Base-by-base conservation (phyloP, 345 rosid species). In the Acer campestre region DNA sequence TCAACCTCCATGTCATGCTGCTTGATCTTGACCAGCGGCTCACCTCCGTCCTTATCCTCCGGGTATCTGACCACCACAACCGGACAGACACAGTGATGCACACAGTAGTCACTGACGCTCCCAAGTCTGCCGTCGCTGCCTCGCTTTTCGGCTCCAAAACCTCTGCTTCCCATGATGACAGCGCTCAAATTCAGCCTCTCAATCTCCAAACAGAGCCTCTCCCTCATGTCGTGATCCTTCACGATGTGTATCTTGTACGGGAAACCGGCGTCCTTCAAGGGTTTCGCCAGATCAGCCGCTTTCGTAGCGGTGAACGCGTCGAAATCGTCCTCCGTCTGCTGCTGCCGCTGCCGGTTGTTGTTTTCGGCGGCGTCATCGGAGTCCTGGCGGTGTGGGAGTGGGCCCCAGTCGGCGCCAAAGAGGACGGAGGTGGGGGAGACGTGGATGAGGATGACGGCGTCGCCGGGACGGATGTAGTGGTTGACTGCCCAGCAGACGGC, bases 331-430 rank as follows among this genome's bases (percentile, higher is more conserved):
- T 93, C 94, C 0, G 82, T 74, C 70, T 87, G 88, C 71, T 85
- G 80, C 63, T 82, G 77, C 25, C 81, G 77, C 25, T 78, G 68
- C 7, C 73, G 80, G 1, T 64, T 80, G 66, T 74, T 76, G 44
- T 42, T 9, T 42, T 42, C 42, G 0, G 73, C 13, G 48, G 35
- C n/a, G 49, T 48, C 68, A 3, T 81, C 49, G 72, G 79, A 76
- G 66, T 73, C 76, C 44, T 77, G 81, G 25, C 81, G 88, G 82
- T 81, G 88, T 70, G 97, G 91, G 27, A 91, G 91, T 1, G 98
- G 97, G 46, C 98, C 99, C 98, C 99, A 96, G 71, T 96, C 99
- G 66, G 99, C 99, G 71, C 99, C 99, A 80, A 86, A 94, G 68
- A 96, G 95, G 46, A 92, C 95, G 79, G 97, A 92, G 70, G 99